A percentile compares a stretch with the other conserved stretches of the same genome.
Conservation (phyloP, 306 rosid species). For the Mucuna pruriens region DNA sequence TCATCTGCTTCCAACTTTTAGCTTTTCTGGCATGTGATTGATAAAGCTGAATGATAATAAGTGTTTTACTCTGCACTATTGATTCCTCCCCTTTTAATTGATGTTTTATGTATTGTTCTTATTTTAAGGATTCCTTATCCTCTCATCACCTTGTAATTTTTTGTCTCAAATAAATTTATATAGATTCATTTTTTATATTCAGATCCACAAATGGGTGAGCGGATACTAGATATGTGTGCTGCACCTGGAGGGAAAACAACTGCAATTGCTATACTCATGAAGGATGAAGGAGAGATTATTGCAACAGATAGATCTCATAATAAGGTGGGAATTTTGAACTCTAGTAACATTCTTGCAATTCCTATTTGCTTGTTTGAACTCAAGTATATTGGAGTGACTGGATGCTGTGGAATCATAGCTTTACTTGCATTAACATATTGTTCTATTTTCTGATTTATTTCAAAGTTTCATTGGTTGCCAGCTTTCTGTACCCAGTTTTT, state of each 20-base stretch:
- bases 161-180: neutral
- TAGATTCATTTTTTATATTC: slow-evolving; percentile 30
- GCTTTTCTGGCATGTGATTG: neutral
- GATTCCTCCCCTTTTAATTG: neutral
- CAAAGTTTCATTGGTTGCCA: slow-evolving; percentile 11
- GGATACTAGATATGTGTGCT: slow-evolving; percentile 96
- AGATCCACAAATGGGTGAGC: slow-evolving; percentile 94
- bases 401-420: slow-evolving; percentile 18
- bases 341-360: slow-evolving; percentile 26
- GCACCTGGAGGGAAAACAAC: slow-evolving; percentile 99
- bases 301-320: slow-evolving; percentile 97
- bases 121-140: slow-evolving; percentile 19
- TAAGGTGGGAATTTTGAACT: slow-evolving; percentile 64
- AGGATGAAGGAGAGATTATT: slow-evolving; percentile 88
- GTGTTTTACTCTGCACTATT: neutral
- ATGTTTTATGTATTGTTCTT: slow-evolving; percentile 18
- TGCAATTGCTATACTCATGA: slow-evolving; percentile 93
- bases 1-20: neutral
- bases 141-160: slow-evolving; percentile 2
- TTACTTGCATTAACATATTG: slow-evolving; percentile 19
- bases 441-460: slow-evolving; percentile 19
- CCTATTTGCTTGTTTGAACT: slow-evolving; percentile 10
- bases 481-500: slow-evolving; percentile 17
- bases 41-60: slow-evolving; percentile 16
- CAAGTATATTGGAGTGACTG: neutral